Evolutionary conservation across 176 grass and related monocot species (phyloP).

Genomic region (Bolboschoenus planiculmis): DNA sequence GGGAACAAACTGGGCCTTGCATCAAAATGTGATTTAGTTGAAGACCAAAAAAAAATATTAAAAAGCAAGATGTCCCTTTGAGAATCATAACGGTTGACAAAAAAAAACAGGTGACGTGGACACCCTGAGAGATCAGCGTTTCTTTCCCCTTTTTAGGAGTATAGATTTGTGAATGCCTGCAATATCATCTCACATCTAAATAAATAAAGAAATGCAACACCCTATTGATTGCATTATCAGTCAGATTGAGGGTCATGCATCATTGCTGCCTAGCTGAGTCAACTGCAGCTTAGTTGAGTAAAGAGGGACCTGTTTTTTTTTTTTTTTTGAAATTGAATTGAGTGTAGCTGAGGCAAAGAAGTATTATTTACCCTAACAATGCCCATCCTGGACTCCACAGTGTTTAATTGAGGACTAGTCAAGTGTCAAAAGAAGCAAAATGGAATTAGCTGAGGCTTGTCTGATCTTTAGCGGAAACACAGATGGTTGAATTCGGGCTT

Average conservation of each 20-base stretch:
- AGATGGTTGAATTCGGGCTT: background rate
- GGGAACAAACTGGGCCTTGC: background rate
- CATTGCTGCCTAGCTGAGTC: background rate
- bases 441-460: background rate
- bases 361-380: too few relatives aligned
- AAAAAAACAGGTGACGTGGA: too few relatives aligned
- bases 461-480: background rate
- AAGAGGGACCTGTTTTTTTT: too few relatives aligned
- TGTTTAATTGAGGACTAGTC: background rate
- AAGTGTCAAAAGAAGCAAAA: background rate
- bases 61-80: too few relatives aligned
- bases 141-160: too few relatives aligned
- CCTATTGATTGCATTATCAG: too few relatives aligned
- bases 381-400: too few relatives aligned
- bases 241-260: background rate
- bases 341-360: background rate
- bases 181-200: too few relatives aligned
- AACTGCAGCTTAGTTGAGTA: background rate
- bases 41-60: background rate
- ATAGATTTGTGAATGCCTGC: too few relatives aligned
- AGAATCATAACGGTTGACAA: too few relatives aligned
- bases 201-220: too few relatives aligned
- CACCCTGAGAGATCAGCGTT: too few relatives aligned
- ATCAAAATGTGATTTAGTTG: background rate
- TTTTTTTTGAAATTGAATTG: constrained; percentile 8